Evolutionary conservation across 1,284 basidiomycete species (phyloP).

Genomic region (Irpex rosettiformis): DNA sequence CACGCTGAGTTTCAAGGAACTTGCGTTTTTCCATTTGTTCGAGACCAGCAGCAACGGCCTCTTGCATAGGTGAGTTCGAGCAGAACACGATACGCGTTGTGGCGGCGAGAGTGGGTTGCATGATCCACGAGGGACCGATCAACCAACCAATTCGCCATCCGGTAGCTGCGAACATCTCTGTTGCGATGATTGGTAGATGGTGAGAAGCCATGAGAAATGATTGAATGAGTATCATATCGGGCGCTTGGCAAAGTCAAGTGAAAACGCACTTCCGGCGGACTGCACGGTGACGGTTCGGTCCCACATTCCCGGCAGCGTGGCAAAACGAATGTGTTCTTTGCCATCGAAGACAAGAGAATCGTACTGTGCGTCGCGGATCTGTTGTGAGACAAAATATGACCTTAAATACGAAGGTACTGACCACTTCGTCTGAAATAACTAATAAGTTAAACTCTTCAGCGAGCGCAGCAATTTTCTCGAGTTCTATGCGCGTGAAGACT

Average conservation of each 20-base stretch:
- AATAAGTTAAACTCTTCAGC: slow-evolving; percentile 93
- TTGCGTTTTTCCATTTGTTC: slow-evolving; percentile 68
- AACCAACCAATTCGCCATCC: slow-evolving; percentile 99
- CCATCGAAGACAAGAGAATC: slow-evolving; percentile 91
- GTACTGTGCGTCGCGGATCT: slow-evolving; percentile 53
- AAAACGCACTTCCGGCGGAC: slow-evolving; percentile 71
- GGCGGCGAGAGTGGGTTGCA: slow-evolving; percentile 85
- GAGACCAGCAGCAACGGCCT: slow-evolving; percentile 86
- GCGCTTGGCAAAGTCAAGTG: not conserved
- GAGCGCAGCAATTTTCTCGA: slow-evolving; percentile 80
- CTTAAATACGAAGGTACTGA: slow-evolving; percentile 33
- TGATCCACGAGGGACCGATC: slow-evolving; percentile 83
- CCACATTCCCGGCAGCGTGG: slow-evolving; percentile 97
- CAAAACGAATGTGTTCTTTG: slow-evolving; percentile 88
- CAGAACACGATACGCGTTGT: slow-evolving; percentile 95
- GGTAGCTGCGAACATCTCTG: slow-evolving; percentile 96
- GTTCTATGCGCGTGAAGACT: slow-evolving; percentile 84
- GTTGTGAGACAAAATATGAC: not conserved
- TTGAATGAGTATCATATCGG: not conserved
- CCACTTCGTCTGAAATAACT: slow-evolving; percentile 96
- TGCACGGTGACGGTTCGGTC: slow-evolving; percentile 85
- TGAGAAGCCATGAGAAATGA: not conserved
- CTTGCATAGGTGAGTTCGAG: slow-evolving; percentile 88
- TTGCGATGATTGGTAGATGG: not conserved
- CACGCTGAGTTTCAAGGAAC: slow-evolving; percentile 80